Percentiles rank a stretch among this genome's conserved stretches.
phyloP scores from a whole-genome alignment of 306 rosid genomes.

The Hippophae gyantsensis region DNA sequence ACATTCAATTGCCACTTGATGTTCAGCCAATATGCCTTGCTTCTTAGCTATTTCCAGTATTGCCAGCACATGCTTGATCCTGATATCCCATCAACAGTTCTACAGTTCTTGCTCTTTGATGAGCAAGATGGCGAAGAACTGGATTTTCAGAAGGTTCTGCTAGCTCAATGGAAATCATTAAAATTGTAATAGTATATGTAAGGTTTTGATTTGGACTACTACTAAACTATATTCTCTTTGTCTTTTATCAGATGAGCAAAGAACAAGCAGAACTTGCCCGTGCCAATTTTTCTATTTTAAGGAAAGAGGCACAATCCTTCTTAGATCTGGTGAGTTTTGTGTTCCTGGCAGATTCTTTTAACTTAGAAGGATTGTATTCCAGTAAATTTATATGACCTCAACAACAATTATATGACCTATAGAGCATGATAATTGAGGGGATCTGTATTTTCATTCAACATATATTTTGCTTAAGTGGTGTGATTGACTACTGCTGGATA shows the following conservation, averaged over 20 bases:
- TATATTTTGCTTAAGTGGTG: background rate
- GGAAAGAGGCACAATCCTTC: constrained; percentile 83
- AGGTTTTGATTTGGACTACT: background rate
- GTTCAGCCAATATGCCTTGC: constrained; percentile 83
- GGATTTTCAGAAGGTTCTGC: constrained; percentile 72
- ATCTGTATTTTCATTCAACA: background rate
- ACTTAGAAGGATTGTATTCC: constrained; percentile 1
- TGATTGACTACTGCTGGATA: background rate
- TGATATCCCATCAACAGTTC: constrained; percentile 77
- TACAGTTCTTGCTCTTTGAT: constrained; percentile 65
- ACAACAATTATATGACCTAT: background rate
- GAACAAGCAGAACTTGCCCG: constrained; percentile 79
- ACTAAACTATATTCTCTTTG: constrained; percentile 5
- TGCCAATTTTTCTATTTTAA: constrained; percentile 74
- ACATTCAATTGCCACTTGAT: constrained; percentile 24
- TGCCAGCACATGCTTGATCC: constrained; percentile 84
- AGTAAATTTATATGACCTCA: constrained; percentile 2
- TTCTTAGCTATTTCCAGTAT: constrained; percentile 95
- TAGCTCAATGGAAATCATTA: constrained; percentile 4
- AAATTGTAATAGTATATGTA: background rate
- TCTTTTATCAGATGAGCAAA: constrained; percentile 59
- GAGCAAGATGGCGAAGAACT: constrained; percentile 78
- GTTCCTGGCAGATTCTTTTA: constrained; percentile 7
- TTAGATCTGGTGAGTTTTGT: constrained; percentile 61
- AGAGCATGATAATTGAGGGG: background rate